Evolutionary conservation across 495 filamentous ascomycete species (phyloP).

Genomic region (Paragyromitra xinjiangensis): DNA sequence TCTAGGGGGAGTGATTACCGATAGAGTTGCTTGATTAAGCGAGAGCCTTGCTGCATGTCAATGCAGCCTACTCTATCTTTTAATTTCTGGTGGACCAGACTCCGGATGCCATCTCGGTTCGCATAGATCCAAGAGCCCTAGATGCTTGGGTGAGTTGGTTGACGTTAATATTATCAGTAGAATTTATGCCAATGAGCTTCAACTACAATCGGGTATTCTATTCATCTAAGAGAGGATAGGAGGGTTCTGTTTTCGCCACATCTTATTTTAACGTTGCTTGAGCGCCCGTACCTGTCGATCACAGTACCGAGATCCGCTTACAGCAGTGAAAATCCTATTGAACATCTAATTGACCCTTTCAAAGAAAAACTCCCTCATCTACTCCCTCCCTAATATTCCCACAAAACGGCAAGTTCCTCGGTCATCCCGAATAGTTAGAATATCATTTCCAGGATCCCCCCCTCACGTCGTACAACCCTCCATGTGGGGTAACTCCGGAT

Average conservation of each 20-base stretch:
- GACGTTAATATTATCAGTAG: not conserved
- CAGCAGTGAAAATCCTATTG: not conserved
- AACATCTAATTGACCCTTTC: not conserved
- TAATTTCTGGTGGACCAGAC: too few relatives aligned
- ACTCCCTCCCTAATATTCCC: not conserved
- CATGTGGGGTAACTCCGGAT: conserved; percentile 13
- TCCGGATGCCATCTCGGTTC: too few relatives aligned
- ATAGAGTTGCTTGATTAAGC: conserved; percentile 19
- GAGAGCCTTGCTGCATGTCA: conserved; percentile 5
- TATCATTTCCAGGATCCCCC: conserved; percentile 3
- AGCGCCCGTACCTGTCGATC: conserved; percentile 27
- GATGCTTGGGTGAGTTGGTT: too few relatives aligned
- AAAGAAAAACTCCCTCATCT: not conserved
- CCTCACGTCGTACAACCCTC: not conserved
- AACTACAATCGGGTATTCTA: too few relatives aligned
- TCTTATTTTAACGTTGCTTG: conserved; percentile 26
- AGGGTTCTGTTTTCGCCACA: conserved; percentile 17
- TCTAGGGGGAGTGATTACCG: conserved; percentile 14
- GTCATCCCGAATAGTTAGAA: not conserved
- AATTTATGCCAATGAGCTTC: not conserved
- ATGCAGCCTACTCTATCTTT: not conserved
- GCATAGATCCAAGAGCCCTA: too few relatives aligned
- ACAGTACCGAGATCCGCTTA: not conserved
- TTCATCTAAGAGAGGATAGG: not conserved
- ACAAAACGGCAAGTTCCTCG: conserved; percentile 20